Evolutionary conservation across 192 early-diverging fungal genomes (phyloP).

Genomic region (Phlyctochytrium arcticum): DNA sequence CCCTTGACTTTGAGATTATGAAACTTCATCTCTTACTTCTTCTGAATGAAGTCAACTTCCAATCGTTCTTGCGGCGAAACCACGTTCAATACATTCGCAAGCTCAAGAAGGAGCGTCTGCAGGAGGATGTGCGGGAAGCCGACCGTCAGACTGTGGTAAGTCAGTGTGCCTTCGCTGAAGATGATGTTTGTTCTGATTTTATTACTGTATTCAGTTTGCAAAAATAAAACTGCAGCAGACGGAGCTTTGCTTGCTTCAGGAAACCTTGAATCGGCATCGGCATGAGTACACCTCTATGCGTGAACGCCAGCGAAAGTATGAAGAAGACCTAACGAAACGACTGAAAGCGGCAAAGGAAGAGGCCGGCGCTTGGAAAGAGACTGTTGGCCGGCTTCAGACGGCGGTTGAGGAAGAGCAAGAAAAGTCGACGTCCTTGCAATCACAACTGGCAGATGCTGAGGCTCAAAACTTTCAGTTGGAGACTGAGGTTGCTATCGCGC

Average conservation of each 20-base stretch:
- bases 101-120: conserved; percentile 23
- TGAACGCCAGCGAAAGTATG: conserved; percentile 16
- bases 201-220: conserved; percentile 6
- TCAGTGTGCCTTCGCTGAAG: background rate
- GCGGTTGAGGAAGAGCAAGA: background rate
- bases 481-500: conserved; percentile 8
- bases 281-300: conserved; percentile 17
- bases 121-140: conserved; percentile 14
- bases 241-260: conserved; percentile 12
- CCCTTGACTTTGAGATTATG: conserved; percentile 1
- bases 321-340: conserved; percentile 17
- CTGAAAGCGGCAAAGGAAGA: conserved; percentile 14
- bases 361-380: background rate
- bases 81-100: conserved; percentile 31
- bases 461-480: background rate
- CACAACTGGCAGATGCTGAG: background rate
- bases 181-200: background rate
- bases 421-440: background rate
- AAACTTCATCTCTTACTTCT: conserved; percentile 26
- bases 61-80: conserved; percentile 32
- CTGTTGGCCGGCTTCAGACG: background rate
- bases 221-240: conserved; percentile 15
- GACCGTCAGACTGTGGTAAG: conserved; percentile 17
- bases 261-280: conserved; percentile 14
- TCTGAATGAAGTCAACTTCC: conserved; percentile 32